phyloP scores from a whole-genome alignment of 2,329 filamentous ascomycete genomes.

The Cytospora chrysosperma region DNA sequence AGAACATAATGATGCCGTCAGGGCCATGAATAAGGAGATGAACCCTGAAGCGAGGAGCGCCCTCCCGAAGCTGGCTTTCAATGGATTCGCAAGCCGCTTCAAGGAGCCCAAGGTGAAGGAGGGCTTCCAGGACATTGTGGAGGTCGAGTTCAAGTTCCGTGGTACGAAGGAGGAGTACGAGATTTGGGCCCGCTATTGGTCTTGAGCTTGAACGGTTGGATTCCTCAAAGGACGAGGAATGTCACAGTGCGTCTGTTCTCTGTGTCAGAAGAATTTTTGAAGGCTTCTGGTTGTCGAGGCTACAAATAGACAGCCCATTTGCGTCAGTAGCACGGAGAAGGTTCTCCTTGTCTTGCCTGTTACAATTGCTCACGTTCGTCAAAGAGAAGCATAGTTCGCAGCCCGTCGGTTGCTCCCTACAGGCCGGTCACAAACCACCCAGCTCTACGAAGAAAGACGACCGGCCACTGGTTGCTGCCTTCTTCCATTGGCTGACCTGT shows the following conservation, averaged over 20 bases:
- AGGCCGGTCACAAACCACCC: too few relatives aligned
- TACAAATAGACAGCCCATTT: background rate
- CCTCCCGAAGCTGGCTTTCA: conserved; percentile 79
- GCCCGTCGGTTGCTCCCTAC: background rate
- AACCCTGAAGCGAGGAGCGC: conserved; percentile 79
- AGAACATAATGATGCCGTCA: conserved; percentile 85
- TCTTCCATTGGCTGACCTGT: background rate
- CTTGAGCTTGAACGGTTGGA: conserved; percentile 39
- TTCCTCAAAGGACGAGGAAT: background rate
- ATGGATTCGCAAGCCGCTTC: conserved; percentile 70
- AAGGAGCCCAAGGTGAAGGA: conserved; percentile 70
- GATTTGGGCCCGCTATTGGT: conserved; percentile 78
- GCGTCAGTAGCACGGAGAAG: background rate
- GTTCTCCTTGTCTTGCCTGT: background rate
- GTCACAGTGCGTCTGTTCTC: background rate
- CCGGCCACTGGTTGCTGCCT: too few relatives aligned
- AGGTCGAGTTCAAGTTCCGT: conserved; percentile 73
- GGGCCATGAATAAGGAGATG: conserved; percentile 67
- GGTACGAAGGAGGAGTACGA: conserved; percentile 67
- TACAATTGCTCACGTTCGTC: background rate
- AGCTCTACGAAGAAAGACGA: background rate
- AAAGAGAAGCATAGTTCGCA: background rate
- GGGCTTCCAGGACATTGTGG: conserved; percentile 78
- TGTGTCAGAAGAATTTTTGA: background rate
- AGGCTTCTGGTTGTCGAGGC: background rate